Base-by-base conservation (phyloP, 352 stramenopile genomes). In the Phytophthora sojae region DNA sequence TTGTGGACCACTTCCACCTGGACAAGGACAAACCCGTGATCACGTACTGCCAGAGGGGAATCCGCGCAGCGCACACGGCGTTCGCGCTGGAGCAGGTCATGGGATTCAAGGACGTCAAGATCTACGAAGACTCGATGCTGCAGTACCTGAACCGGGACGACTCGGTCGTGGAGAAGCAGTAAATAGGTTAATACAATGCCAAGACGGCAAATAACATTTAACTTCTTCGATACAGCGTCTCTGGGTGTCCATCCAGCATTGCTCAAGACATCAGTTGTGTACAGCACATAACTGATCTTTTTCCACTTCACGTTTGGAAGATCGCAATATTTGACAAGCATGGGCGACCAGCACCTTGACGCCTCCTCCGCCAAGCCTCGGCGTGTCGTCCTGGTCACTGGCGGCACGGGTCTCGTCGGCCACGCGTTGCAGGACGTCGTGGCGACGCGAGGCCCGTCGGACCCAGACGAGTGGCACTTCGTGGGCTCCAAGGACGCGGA, bases 331-430 rank as follows among this genome's bases (percentile, higher is more conserved):
- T 52, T 52, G 21, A 57, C 57, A 54, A n/a, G n/a, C 35, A 70
- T 70, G 63, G 44, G 42, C 3, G 44, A n/a, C 7, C 11, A 37
- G 14, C 6, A 15, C 8, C 17, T 42, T 15, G 21, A 37, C 9
- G 32, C 30, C 49, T 17, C 45, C 15, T 11, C 49, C 49, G 4
- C 44, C 25, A 47, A 19, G 39, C 23, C 42, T 49, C 35, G 29
- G 23, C 73, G 79, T 30, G 76, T 90, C 30, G 83, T 99, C 45
- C 85, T 99, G 35, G 96, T 99, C 8, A 99, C 97, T 9, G 98
- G 97, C 35, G 97, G 97, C 61, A 98, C 96, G 44, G 97, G 97
- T 6, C 88, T 99, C 32, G 96, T 99, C 0, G 97, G 94, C 5
- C 69, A 72, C 12, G 94, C 91, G 0, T 71, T 98, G 30, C 74